These are phyloP conservation scores for Albifimbria verrucaria DNA, from an alignment of 2,329 filamentous ascomycete species.

Conservation along the genomic window DNA sequence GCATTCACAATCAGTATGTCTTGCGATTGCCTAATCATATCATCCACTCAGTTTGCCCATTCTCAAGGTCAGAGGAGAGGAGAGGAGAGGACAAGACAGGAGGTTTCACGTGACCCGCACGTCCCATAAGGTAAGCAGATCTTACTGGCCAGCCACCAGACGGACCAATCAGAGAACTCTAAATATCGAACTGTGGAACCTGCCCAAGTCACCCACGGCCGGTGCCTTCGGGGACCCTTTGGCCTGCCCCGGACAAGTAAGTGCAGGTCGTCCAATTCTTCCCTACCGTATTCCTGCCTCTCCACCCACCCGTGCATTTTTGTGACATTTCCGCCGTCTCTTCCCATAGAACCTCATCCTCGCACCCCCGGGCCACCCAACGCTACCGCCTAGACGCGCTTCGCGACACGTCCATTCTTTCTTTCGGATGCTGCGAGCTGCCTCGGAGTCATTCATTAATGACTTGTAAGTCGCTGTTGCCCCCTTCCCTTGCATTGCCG, in stretches of 20 bases:
- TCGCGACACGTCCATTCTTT: conserved; percentile 18
- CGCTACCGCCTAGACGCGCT: conserved; percentile 18
- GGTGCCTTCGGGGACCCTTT: neutral
- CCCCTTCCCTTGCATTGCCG: conserved; percentile 23
- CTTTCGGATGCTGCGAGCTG: conserved; percentile 23
- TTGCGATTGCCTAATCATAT: no score
- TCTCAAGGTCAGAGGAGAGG: no score
- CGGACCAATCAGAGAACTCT: no score
- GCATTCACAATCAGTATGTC: no score
- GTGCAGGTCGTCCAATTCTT: neutral
- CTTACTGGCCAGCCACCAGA: no score
- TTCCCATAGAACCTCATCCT: conserved; percentile 27
- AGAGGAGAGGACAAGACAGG: no score
- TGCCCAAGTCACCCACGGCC: no score
- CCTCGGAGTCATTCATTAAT: conserved; percentile 42
- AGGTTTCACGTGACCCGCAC: no score
- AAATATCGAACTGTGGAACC: no score
- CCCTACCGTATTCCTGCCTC: conserved; percentile 28
- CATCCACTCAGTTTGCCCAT: no score
- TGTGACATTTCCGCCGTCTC: conserved; percentile 29
- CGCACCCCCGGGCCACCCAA: conserved; percentile 21
- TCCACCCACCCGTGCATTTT: conserved; percentile 31
- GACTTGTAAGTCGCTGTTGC: conserved; percentile 44
- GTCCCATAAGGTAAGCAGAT: no score
- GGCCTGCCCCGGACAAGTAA: neutral